Percentiles rank a stretch among this genome's conserved stretches.
Evolutionary conservation across 2,329 filamentous ascomycete genomes (phyloP).

Genomic region (Clonostachys rosea): DNA sequence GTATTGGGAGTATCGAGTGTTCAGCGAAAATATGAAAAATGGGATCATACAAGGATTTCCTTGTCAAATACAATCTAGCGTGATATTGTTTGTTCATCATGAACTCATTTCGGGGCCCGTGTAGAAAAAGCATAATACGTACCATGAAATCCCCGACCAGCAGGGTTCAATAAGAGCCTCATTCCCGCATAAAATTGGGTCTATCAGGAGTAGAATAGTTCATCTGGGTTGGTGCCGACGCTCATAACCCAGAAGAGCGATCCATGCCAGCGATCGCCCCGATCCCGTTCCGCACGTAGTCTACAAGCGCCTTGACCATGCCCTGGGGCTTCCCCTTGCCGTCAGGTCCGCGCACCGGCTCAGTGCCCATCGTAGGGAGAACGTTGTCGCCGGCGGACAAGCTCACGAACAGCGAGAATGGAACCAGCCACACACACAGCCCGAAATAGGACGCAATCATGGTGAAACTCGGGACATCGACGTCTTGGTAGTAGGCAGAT

Average conservation of each 20-base stretch:
- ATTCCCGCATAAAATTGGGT: too few relatives aligned
- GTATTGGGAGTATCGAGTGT: neutral
- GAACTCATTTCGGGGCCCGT: neutral
- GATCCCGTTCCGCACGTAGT: constrained; percentile 48
- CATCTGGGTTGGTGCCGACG: too few relatives aligned
- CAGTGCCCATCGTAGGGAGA: constrained; percentile 81
- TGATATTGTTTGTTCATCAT: constrained; percentile 32
- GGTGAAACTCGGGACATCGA: constrained; percentile 73
- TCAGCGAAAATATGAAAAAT: constrained; percentile 25
- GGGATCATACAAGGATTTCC: constrained; percentile 23
- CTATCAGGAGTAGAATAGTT: too few relatives aligned
- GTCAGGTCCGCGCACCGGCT: constrained; percentile 38
- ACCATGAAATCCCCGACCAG: too few relatives aligned
- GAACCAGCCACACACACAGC: constrained; percentile 92
- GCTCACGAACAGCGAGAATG: constrained; percentile 92
- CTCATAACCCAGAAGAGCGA: neutral
- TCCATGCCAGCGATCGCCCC: constrained; percentile 21
- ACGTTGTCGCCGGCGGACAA: constrained; percentile 93
- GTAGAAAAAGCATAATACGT: neutral
- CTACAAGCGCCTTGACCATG: constrained; percentile 62
- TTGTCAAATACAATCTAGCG: constrained; percentile 46
- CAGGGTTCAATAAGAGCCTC: too few relatives aligned
- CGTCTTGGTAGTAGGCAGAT: constrained; percentile 58
- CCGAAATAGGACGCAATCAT: constrained; percentile 97
- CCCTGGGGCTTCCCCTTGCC: constrained; percentile 53